Evolutionary conservation across 345 rosid genomes (phyloP), one percentile per base, ranked within the genome.

Genomic region (Geranium rotundifolium): DNA sequence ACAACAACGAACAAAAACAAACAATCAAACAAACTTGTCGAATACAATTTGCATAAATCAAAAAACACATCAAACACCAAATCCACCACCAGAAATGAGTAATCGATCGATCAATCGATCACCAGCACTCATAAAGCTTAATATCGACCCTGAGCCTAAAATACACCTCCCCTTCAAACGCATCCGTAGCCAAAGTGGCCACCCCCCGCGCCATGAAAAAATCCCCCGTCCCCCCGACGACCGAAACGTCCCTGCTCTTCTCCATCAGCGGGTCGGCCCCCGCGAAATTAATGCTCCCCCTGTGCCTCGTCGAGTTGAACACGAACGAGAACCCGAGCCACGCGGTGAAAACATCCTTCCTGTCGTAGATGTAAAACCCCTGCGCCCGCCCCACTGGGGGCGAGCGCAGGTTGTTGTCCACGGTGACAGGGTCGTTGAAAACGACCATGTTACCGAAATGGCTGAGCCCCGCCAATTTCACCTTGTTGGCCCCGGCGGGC

Each of bases 81-180:
- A 41, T 4, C 5, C 5, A 41, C 1, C 50, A 41, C 14, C 14
- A 4, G 13, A 34, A 34, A 34, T 34, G 4, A 34, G 8, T 8
- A 4, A 34, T 3, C 5, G 8, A 34, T 34, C 41, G 8, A 3
- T 8, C 1, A 41, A 31, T 17, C 10, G 12, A 29, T 70, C 61
- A 80, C 82, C 82, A 80, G 59, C 85, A 80, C 1, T 80, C 82
- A 37, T 80, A 78, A 20, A 82, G 80, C 56, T 82, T 78, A 59
- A 80, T 67, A 61, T 82, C 80, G 19, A 68, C 69, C 3, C 52
- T 54, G 13, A 73, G 75, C 60, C 82, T 61, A 59, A 75, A 82
- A 31, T 79, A 82, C 9, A 72, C 80, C 14, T 70, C 78, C 52
- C 78, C 76, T 70, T 82, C 82, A 39, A 63, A 73, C 2, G 77